Evolutionary conservation across 768 basidiomycete species (phyloP), one percentile per base, ranked within the genome.

Genomic region (Boletus patriciae): DNA sequence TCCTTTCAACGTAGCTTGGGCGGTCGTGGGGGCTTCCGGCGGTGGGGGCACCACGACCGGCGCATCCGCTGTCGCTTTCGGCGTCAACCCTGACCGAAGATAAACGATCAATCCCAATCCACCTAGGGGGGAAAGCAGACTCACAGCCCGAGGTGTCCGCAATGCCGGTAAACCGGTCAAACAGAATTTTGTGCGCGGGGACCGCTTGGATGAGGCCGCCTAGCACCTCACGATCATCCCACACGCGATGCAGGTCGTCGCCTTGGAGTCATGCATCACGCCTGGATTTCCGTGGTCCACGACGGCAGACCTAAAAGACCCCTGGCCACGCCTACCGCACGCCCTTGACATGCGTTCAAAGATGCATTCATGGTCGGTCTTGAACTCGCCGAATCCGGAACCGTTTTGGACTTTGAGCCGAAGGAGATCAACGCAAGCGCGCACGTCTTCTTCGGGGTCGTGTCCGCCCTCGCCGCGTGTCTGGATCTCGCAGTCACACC

Each of bases 371-470:
- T 80, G 81, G 66, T 95, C 93, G 2, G 83, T 82, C 70, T 85
- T 87, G 70, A 90, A 93, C 70, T 93, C 89, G 5, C 95, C 96
- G 68, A 89, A 98, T 1, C 86, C 88, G 0, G 81, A 79, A 0
- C 87, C 93, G 59, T 85, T 77, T 46, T 84, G 82, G 21, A 97
- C 63, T 73, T 99, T 98, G 67, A 88, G 84, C 66, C 82, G 80
- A 21, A 99, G 68, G 31, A 99, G 76, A 57, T 96, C 94, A 12
- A 94, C 62, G 64, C 94, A 95, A 1, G 96, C 90, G 21, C 87
- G 78, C 0, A 96, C 95, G 63, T 98, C 96, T 69, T 98, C 96
- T 64, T 94, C 92, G 3, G 94, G 92, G 60, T 97, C 90, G 70
- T 98, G 96, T 3, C 94, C 93, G 3, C 88, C 89, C 48, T 89